These are phyloP conservation scores for Paragyromitra xinjiangensis DNA, from an alignment of 495 filamentous ascomycete genomes.

Conservation along the genomic window DNA sequence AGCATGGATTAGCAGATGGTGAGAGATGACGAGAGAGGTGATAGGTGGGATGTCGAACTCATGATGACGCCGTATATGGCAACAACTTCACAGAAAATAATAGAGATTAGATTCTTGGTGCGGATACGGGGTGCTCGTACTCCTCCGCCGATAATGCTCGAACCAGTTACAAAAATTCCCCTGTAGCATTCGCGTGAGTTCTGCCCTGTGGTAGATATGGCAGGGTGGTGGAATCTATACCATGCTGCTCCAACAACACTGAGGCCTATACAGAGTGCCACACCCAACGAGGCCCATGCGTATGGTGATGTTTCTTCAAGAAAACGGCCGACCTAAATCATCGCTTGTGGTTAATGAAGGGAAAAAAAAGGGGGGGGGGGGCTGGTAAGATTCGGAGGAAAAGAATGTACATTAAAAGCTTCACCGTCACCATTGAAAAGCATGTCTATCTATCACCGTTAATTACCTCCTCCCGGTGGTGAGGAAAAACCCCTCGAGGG, in stretches of 20 bases:
- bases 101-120: constrained; percentile 99
- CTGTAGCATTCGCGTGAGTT: constrained; percentile 63
- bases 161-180: constrained; percentile 99
- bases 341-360: constrained; percentile 5
- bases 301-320: constrained; percentile 93
- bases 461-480: constrained; percentile 57
- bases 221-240: constrained; percentile 64
- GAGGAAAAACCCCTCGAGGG: constrained; percentile 8
- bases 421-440: constrained; percentile 96
- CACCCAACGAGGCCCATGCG: constrained; percentile 89
- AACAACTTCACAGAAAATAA: constrained; percentile 99
- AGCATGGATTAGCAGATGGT: not conserved
- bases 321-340: constrained; percentile 84
- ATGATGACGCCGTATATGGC: constrained; percentile 99
- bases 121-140: constrained; percentile 95
- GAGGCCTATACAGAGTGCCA: constrained; percentile 91
- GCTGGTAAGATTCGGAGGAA: not conserved
- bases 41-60: constrained; percentile 62
- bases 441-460: constrained; percentile 74
- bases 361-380: constrained; percentile 12
- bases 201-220: not conserved
- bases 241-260: constrained; percentile 98
- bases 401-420: constrained; percentile 83
- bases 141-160: constrained; percentile 96
- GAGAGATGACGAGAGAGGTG: no score